Evolutionary conservation across 2,329 filamentous ascomycete species (phyloP), one percentile per base, ranked within the genome.

Genomic region (Epichloe elymi): DNA sequence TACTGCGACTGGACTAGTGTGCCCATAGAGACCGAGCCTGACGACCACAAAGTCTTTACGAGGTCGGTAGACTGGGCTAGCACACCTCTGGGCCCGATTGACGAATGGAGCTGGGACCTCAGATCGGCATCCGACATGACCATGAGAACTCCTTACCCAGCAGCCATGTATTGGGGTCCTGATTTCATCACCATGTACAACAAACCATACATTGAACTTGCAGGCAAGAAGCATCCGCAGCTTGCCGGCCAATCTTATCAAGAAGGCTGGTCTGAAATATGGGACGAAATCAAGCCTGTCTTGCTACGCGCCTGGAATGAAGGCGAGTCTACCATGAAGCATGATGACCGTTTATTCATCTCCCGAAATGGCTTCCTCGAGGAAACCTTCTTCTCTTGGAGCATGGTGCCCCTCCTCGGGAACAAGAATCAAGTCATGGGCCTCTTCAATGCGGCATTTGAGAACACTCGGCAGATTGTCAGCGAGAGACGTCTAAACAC

Each of bases 321-420:
- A 3, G 87, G 86, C 0, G 81, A 88, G 66, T 83, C 86, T 0
- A 87, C 82, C 0, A 86, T 89, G 83, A 90, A 88, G 63, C 82
- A 88, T 56, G 86, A 90, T 58, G 85, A 90, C 55, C 80, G 80
- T 50, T 70, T 90, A 1, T 88, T 89, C 59, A 75, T 91, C 33
- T 71, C 75, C 45, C 78, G 86, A 12, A 78, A 79, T 54, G 78
- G 80, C 1, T 87, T 78, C 54, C 66, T 87, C 1, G 85, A 93
- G 64, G 86, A 91, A 62, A 81, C 84, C 0, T 90, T 86, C 61
- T 90, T 90, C 63, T 86, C 83, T 12, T 90, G 85, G 85, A 85
- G 81, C 1, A 80, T 90, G 45, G 83, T 90, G 20, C 86, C 86
- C 0, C 73, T 90, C 55, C 78, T 90, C 2, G 86, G 85, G 4